Evolutionary conservation across 1,284 basidiomycete species (phyloP).

Genomic region (Sporisorium sorghi): DNA sequence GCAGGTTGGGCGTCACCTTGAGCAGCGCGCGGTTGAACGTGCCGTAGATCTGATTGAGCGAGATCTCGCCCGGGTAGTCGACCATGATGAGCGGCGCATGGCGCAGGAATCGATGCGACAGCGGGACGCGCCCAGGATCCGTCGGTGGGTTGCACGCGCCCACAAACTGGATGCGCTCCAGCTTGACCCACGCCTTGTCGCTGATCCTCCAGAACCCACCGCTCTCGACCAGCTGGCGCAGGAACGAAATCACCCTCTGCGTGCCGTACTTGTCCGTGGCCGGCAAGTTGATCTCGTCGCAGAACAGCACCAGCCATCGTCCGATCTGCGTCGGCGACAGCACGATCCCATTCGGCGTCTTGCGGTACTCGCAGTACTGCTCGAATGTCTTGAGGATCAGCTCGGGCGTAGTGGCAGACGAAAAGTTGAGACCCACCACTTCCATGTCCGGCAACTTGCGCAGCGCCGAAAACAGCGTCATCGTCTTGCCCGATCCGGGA

Average conservation of each 20-base stretch:
- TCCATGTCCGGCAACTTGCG: slow-evolving; percentile 98
- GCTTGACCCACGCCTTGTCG: slow-evolving; percentile 96
- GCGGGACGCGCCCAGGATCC: slow-evolving; percentile 98
- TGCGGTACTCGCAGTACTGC: slow-evolving; percentile 98
- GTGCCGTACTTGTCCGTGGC: slow-evolving; percentile 98
- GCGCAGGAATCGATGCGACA: slow-evolving; percentile 94
- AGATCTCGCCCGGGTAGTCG: slow-evolving; percentile 96
- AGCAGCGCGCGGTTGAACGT: slow-evolving; percentile 97
- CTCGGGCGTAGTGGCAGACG: slow-evolving; percentile 97
- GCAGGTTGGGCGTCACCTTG: slow-evolving; percentile 92
- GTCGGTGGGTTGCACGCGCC: slow-evolving; percentile 99
- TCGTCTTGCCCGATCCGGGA: slow-evolving; percentile 98
- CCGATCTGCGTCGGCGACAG: slow-evolving; percentile 94
- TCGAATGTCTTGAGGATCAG: slow-evolving; percentile 99
- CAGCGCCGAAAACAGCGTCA: slow-evolving; percentile 99
- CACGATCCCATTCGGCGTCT: slow-evolving; percentile 95
- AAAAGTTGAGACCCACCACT: slow-evolving; percentile 98
- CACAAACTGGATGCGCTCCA: slow-evolving; percentile 98
- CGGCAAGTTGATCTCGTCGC: slow-evolving; percentile 98
- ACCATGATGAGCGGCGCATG: slow-evolving; percentile 99
- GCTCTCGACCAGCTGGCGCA: slow-evolving; percentile 94
- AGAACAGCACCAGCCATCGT: slow-evolving; percentile 98
- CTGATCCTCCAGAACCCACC: slow-evolving; percentile 94
- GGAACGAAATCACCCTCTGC: slow-evolving; percentile 96
- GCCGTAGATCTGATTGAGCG: slow-evolving; percentile 97